Conservation (phyloP, 2,329 filamentous ascomycete species). For the Plectosphaerella sp. region DNA sequence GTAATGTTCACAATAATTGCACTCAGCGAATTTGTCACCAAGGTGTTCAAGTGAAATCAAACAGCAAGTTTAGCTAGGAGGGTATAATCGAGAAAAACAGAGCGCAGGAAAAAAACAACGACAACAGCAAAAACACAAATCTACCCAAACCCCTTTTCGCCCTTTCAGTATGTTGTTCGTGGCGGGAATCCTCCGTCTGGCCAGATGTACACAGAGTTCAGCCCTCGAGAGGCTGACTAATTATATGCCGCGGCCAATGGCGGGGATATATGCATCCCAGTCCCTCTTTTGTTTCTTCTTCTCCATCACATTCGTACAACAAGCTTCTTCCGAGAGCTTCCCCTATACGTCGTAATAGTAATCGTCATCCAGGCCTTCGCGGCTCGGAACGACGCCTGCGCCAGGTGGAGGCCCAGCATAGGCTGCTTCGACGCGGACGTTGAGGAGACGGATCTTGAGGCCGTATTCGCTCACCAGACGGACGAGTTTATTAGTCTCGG, state of each 20-base stretch:
- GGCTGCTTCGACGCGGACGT: slow-evolving; percentile 77
- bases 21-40: not conserved
- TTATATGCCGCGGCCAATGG: not conserved
- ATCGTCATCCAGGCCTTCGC: slow-evolving; percentile 84
- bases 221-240: no score
- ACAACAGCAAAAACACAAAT: no score
- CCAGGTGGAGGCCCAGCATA: slow-evolving; percentile 65
- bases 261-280: no score
- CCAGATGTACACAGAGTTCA: not conserved
- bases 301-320: not conserved
- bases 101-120: no score
- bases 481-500: slow-evolving; percentile 88
- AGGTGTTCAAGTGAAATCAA: not conserved
- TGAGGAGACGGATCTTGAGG: slow-evolving; percentile 85
- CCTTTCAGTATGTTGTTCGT: no score
- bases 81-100: not conserved
- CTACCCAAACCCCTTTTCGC: no score
- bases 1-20: no score
- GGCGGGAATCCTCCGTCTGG: no score
- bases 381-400: slow-evolving; percentile 70
- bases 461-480: slow-evolving; percentile 85
- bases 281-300: not conserved
- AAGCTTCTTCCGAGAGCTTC: not conserved
- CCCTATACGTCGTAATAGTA: slow-evolving; percentile 80
- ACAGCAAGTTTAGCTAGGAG: not conserved